Evolutionary conservation across 495 filamentous ascomycete genomes (phyloP).

Genomic region (Xylaria acuta): DNA sequence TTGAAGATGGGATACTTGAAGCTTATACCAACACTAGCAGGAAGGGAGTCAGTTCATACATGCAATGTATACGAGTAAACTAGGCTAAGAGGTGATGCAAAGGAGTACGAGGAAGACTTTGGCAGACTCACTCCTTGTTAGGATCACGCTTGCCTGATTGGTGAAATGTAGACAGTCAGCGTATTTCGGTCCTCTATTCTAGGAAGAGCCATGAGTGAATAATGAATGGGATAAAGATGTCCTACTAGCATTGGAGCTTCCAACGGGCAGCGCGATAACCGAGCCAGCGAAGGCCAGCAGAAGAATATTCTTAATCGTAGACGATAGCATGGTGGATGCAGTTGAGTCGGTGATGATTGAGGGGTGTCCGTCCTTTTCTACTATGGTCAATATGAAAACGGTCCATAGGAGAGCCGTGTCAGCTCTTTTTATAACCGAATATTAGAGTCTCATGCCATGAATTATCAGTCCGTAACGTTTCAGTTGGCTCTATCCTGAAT

Average conservation of each 20-base stretch:
- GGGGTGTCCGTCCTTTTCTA: not conserved
- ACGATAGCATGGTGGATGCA: not conserved
- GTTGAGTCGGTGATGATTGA: not conserved
- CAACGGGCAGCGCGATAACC: not conserved
- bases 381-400: not conserved
- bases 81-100: not conserved
- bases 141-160: not conserved
- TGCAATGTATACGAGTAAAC: not conserved
- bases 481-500: not conserved
- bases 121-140: not conserved
- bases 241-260: not conserved
- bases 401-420: not conserved
- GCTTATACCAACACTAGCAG: not conserved
- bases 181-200: not conserved
- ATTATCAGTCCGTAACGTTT: not conserved
- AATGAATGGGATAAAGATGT: not conserved
- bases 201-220: not conserved
- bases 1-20: slow-evolving; percentile 10
- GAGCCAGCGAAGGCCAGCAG: slow-evolving; percentile 10
- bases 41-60: not conserved
- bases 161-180: not conserved
- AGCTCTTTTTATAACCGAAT: not conserved
- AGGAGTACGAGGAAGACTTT: not conserved
- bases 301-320: slow-evolving; percentile 3
- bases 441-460: not conserved